phyloP scores from a whole-genome alignment of 1,284 basidiomycete species.

The Apiotrichum veenhuisii region DNA sequence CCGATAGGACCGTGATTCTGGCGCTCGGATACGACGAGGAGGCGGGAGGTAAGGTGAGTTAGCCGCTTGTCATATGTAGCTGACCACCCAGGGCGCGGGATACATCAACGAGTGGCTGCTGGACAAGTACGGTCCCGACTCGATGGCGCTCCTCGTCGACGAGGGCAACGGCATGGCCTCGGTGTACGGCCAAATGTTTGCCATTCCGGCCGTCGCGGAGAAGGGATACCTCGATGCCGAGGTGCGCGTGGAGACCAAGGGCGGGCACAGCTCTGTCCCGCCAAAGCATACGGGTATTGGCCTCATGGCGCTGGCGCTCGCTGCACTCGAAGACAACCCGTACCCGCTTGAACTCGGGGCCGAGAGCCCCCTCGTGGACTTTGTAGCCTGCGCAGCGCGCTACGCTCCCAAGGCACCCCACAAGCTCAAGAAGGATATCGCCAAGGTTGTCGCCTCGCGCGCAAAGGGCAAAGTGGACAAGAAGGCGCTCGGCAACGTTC shows the following conservation, averaged over 20 bases:
- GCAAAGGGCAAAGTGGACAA: slow-evolving; percentile 27
- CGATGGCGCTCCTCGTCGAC: slow-evolving; percentile 59
- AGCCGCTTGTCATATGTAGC: too few species aligned
- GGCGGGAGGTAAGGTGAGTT: slow-evolving; percentile 53
- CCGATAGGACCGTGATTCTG: slow-evolving; percentile 58
- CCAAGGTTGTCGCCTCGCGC: slow-evolving; percentile 21
- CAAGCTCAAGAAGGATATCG: slow-evolving; percentile 25
- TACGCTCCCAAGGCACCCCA: slow-evolving; percentile 25
- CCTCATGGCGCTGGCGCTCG: slow-evolving; percentile 38
- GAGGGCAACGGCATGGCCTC: slow-evolving; percentile 39
- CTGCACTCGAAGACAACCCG: slow-evolving; percentile 41
- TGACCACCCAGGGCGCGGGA: slow-evolving; percentile 56
- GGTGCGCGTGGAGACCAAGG: slow-evolving; percentile 57
- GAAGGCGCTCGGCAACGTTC: slow-evolving; percentile 32
- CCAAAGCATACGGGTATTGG: slow-evolving; percentile 45
- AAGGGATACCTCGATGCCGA: slow-evolving; percentile 63
- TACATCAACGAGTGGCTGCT: slow-evolving; percentile 55
- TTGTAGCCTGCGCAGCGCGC: slow-evolving; percentile 33
- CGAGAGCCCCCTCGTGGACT: slow-evolving; percentile 28
- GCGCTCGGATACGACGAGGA: slow-evolving; percentile 73
- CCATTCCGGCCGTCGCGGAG: slow-evolving; percentile 59
- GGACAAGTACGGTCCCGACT: slow-evolving; percentile 58
- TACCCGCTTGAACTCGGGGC: slow-evolving; percentile 30
- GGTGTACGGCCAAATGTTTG: slow-evolving; percentile 46
- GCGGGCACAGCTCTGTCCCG: slow-evolving; percentile 50